Evolutionary conservation across 345 rosid species (phyloP), one percentile per base, ranked within the genome.

Genomic region (Clausena lansium): DNA sequence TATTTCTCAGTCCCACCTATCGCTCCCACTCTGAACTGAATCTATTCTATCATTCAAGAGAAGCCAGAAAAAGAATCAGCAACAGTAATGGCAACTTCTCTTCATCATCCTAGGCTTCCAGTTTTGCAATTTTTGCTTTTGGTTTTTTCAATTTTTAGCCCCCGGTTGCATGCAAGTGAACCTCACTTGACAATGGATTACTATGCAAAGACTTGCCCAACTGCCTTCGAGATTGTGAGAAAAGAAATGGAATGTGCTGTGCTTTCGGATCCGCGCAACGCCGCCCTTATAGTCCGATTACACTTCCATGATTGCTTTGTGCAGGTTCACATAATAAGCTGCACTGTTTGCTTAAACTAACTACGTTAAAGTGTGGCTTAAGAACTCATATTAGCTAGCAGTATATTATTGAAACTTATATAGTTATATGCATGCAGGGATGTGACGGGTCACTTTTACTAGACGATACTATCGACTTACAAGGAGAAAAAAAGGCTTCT

Each of bases 271-370:
- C 98, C 97, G 6, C 91, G 97, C 10, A 95, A 88, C 64, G 98
- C 99, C 3, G 98, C 99, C 55, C 73, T 89, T 33, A 9, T 90
- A 4, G 69, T 91, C 7, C 89, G 94, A 38, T 72, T 95, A 72
- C 98, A 95, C 84, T 92, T 95, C 86, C 98, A 95, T 11, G 98
- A 93, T 70, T 95, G 98, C 80, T 93, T 95, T 70, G 94, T 92
- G 60, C 97, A 95, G 94, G 98, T 95, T 47, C 10, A 62, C 58
- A 52, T 1, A 30, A 19, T 35, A 17, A 33, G 41, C 68, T 64
- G 33, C 20, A 20, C 9, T 52, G 57, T 2, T 64, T 32, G 38
- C 41, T 32, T 64, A 59, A 45, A n/a, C 32, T 52, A 52, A 52
- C 17, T 17, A 52, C 50, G 17, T 45, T 45, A 45, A 45, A 45